Evolutionary conservation across 1,284 basidiomycete genomes (phyloP).

Genomic region (Peniophora sp.): DNA sequence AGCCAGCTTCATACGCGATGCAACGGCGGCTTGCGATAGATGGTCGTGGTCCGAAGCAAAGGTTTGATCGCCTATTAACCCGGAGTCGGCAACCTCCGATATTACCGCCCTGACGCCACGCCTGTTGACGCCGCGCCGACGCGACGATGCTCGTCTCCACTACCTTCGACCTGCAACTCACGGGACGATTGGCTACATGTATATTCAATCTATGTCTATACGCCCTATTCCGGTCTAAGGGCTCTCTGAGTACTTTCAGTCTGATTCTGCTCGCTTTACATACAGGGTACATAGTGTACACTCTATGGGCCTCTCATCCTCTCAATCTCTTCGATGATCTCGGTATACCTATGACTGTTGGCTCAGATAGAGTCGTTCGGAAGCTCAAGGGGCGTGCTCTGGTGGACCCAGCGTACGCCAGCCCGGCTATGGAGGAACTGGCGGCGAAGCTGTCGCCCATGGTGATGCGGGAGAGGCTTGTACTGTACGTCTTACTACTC

Average conservation of each 20-base stretch:
- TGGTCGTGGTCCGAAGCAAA: too few relatives aligned
- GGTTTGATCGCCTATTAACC: too few relatives aligned
- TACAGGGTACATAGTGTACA: conserved; percentile 43
- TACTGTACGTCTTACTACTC: conserved; percentile 37
- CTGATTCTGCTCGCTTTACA: conserved; percentile 41
- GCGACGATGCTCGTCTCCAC: neutral
- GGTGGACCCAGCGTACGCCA: conserved; percentile 17
- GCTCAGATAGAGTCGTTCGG: conserved; percentile 40
- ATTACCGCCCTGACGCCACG: too few relatives aligned
- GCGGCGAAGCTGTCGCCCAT: conserved; percentile 48
- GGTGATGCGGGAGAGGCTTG: conserved; percentile 51
- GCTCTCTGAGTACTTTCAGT: conserved; percentile 11
- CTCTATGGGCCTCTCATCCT: conserved; percentile 41
- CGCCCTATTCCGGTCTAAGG: neutral
- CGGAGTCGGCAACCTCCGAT: too few relatives aligned
- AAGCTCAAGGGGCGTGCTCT: conserved; percentile 31
- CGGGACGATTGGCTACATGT: conserved; percentile 1
- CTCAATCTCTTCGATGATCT: conserved; percentile 56
- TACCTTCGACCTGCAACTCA: neutral
- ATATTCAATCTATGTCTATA: conserved; percentile 7
- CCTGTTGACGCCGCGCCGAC: too few relatives aligned
- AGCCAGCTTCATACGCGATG: too few relatives aligned
- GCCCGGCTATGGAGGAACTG: conserved; percentile 43
- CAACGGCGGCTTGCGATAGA: too few relatives aligned
- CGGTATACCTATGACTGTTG: conserved; percentile 43